Evolutionary conservation across 495 filamentous ascomycete species (phyloP).

Genomic region (Penicillium bialowiezense): DNA sequence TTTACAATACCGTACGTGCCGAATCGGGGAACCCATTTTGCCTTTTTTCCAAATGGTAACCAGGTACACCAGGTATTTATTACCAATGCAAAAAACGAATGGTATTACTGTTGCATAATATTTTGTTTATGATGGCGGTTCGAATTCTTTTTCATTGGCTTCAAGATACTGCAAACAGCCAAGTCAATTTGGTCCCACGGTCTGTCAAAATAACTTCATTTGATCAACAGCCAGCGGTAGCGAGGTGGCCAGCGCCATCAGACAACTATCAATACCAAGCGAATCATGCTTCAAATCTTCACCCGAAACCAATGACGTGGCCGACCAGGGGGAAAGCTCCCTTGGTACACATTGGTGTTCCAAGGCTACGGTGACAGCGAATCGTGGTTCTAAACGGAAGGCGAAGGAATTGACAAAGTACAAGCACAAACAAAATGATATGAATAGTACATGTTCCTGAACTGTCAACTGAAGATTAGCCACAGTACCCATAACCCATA

Average conservation of each 20-base stretch:
- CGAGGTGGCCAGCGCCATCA: background rate
- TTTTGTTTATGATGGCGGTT: background rate
- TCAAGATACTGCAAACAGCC: no score
- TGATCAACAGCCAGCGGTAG: background rate
- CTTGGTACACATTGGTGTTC: constrained; percentile 2
- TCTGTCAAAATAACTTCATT: background rate
- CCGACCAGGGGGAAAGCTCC: constrained; percentile 1
- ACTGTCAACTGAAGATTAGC: background rate
- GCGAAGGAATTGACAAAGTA: no score
- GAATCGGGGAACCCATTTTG: background rate
- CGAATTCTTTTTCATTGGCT: background rate
- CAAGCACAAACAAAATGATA: background rate
- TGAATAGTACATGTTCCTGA: background rate
- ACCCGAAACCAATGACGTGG: constrained; percentile 23
- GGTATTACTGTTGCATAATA: background rate
- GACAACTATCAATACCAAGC: background rate
- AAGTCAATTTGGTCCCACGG: no score
- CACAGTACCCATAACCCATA: background rate
- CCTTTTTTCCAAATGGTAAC: no score
- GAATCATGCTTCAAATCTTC: constrained; percentile 1
- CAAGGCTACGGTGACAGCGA: background rate
- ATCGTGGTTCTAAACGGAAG: background rate
- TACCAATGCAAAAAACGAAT: no score
- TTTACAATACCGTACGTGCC: constrained; percentile 1
- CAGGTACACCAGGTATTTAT: no score